These are phyloP conservation scores for Phytophthora cajani DNA, from an alignment of 352 stramenopile genomes.

Conservation along the genomic window DNA sequence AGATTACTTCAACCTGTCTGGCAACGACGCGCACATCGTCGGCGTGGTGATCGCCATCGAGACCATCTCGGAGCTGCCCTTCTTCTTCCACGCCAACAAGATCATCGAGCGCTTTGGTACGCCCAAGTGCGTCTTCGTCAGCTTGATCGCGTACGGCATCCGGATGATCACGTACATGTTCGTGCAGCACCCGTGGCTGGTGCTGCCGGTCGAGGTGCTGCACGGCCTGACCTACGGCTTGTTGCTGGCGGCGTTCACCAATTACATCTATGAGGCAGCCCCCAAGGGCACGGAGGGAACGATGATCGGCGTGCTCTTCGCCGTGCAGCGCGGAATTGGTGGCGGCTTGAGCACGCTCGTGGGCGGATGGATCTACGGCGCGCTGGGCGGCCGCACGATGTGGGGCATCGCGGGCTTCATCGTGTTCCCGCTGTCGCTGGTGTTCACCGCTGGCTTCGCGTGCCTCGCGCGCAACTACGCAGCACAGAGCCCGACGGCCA, in stretches of 20 bases:
- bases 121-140: conserved; percentile 39
- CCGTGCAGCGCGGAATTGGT: conserved; percentile 46
- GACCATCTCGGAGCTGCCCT: conserved; percentile 51
- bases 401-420: conserved; percentile 45
- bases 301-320: conserved; percentile 51
- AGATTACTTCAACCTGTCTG: conserved; percentile 41
- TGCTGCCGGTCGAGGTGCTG: conserved; percentile 47
- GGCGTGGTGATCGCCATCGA: conserved; percentile 46
- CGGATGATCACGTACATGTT: conserved; percentile 46
- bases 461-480: conserved; percentile 41
- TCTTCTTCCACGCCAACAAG: conserved; percentile 59
- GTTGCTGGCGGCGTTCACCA: conserved; percentile 45
- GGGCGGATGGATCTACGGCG: conserved; percentile 51
- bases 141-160: conserved; percentile 47
- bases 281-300: conserved; percentile 48
- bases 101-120: conserved; percentile 51
- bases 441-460: conserved; percentile 30
- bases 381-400: conserved; percentile 42
- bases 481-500: conserved; percentile 23
- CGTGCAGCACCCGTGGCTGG: conserved; percentile 46
- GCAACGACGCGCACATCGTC: conserved; percentile 45
- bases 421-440: conserved; percentile 40
- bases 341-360: conserved; percentile 43
- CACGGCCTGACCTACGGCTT: conserved; percentile 54
- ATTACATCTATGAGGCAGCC: conserved; percentile 49